phyloP scores from a whole-genome alignment of 129 eudicot species.

The Tagetes patula region DNA sequence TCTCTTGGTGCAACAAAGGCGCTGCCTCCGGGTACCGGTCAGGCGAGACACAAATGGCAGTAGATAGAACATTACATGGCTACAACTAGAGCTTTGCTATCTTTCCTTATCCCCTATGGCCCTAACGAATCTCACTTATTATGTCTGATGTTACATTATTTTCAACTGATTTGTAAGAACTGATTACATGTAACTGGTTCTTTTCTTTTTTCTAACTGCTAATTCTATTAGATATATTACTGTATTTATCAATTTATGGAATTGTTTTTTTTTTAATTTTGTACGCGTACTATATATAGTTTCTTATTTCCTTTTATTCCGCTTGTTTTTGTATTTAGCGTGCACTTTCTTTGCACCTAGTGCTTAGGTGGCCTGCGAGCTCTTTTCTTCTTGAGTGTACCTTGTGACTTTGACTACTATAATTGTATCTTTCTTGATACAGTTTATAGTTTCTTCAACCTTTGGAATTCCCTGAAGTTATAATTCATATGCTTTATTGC shows the following conservation, averaged over 20 bases:
- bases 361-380: background rate
- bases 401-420: background rate
- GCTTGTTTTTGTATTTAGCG: background rate
- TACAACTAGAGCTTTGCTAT: background rate
- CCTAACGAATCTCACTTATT: background rate
- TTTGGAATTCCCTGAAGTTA: background rate
- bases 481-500: constrained; percentile 26
- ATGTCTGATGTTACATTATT: background rate
- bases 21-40: background rate
- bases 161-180: background rate
- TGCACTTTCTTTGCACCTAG: background rate
- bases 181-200: background rate
- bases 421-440: background rate
- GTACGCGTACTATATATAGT: background rate
- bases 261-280: background rate
- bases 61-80: background rate
- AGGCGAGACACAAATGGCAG: background rate
- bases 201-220: background rate
- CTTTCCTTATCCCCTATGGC: background rate
- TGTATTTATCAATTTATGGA: background rate
- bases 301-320: background rate
- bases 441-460: constrained; percentile 5
- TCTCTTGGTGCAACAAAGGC: background rate
- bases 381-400: background rate
- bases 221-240: background rate